A percentile compares a stretch with the other conserved stretches of the same genome.
Evolutionary conservation across 2,329 filamentous ascomycete species (phyloP).

Genomic region (Fusarium keratoplasticum): DNA sequence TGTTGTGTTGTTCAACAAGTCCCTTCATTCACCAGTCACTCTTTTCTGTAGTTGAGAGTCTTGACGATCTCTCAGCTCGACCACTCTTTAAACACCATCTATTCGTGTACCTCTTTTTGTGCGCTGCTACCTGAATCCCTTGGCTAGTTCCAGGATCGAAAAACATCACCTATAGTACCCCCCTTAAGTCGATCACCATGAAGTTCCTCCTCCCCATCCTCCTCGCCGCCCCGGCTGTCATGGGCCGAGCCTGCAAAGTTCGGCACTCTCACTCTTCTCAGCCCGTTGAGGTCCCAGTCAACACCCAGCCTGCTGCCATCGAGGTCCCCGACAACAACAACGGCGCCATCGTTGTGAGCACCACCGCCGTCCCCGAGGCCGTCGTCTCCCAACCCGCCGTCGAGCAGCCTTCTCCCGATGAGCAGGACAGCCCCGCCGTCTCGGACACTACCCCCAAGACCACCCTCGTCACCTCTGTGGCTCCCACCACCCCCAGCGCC

Average conservation of each 20-base stretch:
- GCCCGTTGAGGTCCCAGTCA: neutral
- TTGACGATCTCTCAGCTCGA: constrained; percentile 32
- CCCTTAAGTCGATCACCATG: constrained; percentile 32
- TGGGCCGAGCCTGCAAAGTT: constrained; percentile 41
- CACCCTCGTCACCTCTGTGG: constrained; percentile 25
- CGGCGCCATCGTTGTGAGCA: constrained; percentile 13
- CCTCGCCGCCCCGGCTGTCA: constrained; percentile 41
- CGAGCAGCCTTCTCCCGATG: constrained; percentile 7
- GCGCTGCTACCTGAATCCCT: constrained; percentile 2
- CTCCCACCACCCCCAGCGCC: constrained; percentile 1
- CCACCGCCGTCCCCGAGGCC: constrained; percentile 7
- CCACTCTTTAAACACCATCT: constrained; percentile 21
- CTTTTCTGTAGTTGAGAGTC: constrained; percentile 20
- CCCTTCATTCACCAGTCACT: constrained; percentile 30
- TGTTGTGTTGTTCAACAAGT: neutral
- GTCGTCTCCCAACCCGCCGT: constrained; percentile 3
- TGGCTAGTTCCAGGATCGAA: constrained; percentile 35
- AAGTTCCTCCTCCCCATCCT: constrained; percentile 43
- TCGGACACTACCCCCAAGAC: constrained; percentile 12
- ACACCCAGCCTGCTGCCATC: constrained; percentile 2
- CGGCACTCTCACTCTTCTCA: constrained; percentile 23
- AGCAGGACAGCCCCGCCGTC: neutral
- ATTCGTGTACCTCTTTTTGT: constrained; percentile 14
- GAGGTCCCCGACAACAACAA: neutral
- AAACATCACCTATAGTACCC: neutral